Conservation (phyloP, 2,329 filamentous ascomycete species). For the Colletotrichum sp. region DNA sequence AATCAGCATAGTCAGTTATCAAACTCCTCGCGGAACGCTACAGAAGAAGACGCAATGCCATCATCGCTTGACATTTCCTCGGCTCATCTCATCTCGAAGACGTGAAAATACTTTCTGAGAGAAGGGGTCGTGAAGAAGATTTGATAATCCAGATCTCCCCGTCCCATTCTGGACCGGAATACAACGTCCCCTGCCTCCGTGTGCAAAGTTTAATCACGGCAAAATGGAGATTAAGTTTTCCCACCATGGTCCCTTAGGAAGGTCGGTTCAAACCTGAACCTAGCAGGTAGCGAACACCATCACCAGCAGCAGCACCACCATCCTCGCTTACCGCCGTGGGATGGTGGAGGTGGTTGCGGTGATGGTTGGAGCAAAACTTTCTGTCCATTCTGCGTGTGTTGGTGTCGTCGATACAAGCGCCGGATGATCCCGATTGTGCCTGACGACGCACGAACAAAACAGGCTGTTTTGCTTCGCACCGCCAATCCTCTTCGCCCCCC, state of each 20-base stretch:
- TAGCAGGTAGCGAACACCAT: background rate
- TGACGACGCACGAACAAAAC: background rate
- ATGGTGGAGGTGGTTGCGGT: background rate
- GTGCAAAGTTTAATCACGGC: background rate
- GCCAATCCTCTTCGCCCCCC: background rate
- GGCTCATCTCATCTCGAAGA: background rate
- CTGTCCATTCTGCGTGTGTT: background rate
- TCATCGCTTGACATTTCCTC: background rate
- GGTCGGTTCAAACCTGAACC: background rate
- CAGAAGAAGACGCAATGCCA: background rate
- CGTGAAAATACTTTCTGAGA: background rate
- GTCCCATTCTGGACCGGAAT: background rate
- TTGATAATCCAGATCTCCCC: background rate
- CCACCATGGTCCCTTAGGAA: background rate
- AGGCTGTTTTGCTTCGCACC: background rate
- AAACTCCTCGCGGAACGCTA: background rate
- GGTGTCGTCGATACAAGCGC: background rate
- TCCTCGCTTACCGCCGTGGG: background rate
- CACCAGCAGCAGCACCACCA: background rate
- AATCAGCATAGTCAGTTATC: background rate
- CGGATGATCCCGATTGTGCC: background rate
- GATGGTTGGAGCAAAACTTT: background rate
- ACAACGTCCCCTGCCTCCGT: background rate
- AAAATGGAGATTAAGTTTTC: background rate
- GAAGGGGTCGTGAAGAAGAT: background rate